A percentile compares a stretch with the other conserved stretches of the same genome.
phyloP scores from a whole-genome alignment of 768 basidiomycete genomes.

The Pholiota microspora region DNA sequence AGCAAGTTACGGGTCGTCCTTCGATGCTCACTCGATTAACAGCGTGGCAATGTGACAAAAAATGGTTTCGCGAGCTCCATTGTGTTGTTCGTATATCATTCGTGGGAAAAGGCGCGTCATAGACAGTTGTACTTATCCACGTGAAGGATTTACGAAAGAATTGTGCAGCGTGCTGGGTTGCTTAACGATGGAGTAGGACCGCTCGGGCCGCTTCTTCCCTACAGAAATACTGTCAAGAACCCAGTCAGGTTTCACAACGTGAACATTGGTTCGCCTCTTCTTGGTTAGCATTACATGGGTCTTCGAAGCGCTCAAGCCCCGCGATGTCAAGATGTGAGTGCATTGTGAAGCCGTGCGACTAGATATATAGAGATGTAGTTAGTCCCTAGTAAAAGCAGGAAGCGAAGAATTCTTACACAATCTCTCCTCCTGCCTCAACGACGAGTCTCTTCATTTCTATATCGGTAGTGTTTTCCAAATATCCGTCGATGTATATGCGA shows the following conservation, averaged over 20 bases:
- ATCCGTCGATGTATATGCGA: slow-evolving; percentile 70
- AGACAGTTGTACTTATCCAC: slow-evolving; percentile 5
- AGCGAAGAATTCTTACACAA: slow-evolving; percentile 44
- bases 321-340: slow-evolving; percentile 80
- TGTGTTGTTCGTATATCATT: slow-evolving; percentile 12
- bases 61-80: slow-evolving; percentile 10
- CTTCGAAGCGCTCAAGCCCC: slow-evolving; percentile 68
- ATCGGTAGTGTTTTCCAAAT: slow-evolving; percentile 69
- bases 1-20: neutral
- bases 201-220: slow-evolving; percentile 61
- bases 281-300: slow-evolving; percentile 59
- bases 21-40: slow-evolving; percentile 5
- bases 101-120: slow-evolving; percentile 1
- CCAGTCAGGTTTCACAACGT: slow-evolving; percentile 79
- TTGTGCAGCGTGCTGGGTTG: slow-evolving; percentile 29
- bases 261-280: slow-evolving; percentile 44
- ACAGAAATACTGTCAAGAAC: slow-evolving; percentile 62
- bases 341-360: slow-evolving; percentile 59
- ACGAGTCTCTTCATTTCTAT: slow-evolving; percentile 75
- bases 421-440: slow-evolving; percentile 61
- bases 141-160: slow-evolving; percentile 12
- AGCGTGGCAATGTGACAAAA: slow-evolving; percentile 1
- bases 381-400: neutral
- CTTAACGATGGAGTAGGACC: slow-evolving; percentile 51
- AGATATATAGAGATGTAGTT: slow-evolving; percentile 1